Base-by-base conservation (phyloP, 306 rosid species). In the Corylus heterophylla region DNA sequence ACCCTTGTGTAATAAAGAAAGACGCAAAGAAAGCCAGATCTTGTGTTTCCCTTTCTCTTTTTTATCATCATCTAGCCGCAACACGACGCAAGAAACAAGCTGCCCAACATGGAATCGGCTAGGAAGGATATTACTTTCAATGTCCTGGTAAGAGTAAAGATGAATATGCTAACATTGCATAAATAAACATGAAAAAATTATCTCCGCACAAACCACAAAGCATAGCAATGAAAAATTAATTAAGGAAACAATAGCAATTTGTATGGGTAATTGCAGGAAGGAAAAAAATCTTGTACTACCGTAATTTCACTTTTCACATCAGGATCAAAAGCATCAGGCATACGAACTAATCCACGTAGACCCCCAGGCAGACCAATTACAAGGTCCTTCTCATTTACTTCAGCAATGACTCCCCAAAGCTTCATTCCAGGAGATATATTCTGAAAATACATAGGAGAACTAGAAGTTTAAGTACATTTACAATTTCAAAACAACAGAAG, bases 1-100 rank as follows among this genome's bases (percentile, higher is more conserved):
- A 85, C 88, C 89, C 83, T 93, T 91, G 86, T 95, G 85, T 85
- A 95, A 83, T 85, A 85, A 78, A 16, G 99, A 95, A 77, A 95
- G 95, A 42, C 93, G 86, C 89, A 95, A 84, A 76, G 99, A 95
- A 83, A 95, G 94, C 97, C 97, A 95, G 74, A 95, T 88, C 90
- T 93, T 95, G 71, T 90, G 84, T 79, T 81, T 93, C 72, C 92
- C 92, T 54, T 78, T 89, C 72, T 95, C 98, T 83, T 88, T 95
- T 78, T 88, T 93, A 80, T 95, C 98, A 39, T 89, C 89, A 71
- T 89, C 97, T 78, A 93, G 75, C 79, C 79, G 84, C 78, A 95
- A 76, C 48, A 95, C 98, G 81, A 90, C 75, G 80, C 93, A 95
- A 73, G 99, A 87, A 80, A 93, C 98, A 50, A 91, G 87, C 81